Conservation (phyloP, 163 green algal genomes). For the Chlamydomonas reinhardtii region DNA sequence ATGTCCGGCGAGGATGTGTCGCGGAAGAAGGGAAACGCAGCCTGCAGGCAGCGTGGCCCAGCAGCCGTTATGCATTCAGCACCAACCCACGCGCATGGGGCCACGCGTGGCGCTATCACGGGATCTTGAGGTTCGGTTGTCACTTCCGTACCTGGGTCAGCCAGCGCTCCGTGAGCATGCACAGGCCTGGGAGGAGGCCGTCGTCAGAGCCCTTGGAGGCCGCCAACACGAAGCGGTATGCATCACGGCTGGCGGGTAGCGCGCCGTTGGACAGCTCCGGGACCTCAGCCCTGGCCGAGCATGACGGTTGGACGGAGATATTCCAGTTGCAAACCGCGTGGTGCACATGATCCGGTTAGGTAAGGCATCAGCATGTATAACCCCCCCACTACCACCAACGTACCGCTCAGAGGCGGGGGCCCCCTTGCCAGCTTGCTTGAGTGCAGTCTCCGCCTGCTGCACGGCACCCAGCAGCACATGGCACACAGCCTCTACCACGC, state of each 20-base stretch:
- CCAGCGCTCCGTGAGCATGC: constrained; percentile 58
- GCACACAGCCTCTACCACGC: constrained; percentile 45
- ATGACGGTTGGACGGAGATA: too few species aligned
- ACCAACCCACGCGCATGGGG: too few species aligned
- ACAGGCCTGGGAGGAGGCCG: constrained; percentile 60
- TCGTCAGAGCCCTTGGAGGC: constrained; percentile 7
- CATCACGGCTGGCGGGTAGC: constrained; percentile 28
- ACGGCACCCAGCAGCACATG: constrained; percentile 57
- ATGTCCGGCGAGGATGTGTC: neutral
- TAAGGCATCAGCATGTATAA: too few species aligned
- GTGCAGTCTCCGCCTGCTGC: constrained; percentile 15
- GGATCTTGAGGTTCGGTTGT: too few species aligned
- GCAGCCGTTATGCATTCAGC: neutral
- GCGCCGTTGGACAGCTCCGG: neutral
- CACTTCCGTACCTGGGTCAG: constrained; percentile 33
- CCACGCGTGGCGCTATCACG: too few species aligned
- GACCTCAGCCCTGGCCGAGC: too few species aligned
- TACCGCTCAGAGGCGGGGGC: constrained; percentile 2
- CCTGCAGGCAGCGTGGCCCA: neutral
- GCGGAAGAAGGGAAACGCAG: constrained; percentile 38
- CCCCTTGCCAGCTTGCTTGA: constrained; percentile 47
- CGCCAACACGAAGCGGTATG: constrained; percentile 45
- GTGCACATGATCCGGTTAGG: too few species aligned
- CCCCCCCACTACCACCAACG: neutral
- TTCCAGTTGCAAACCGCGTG: too few species aligned